Evolutionary conservation across 2,329 filamentous ascomycete genomes (phyloP), one percentile per base, ranked within the genome.

Genomic region (Clonostachys sp.): DNA sequence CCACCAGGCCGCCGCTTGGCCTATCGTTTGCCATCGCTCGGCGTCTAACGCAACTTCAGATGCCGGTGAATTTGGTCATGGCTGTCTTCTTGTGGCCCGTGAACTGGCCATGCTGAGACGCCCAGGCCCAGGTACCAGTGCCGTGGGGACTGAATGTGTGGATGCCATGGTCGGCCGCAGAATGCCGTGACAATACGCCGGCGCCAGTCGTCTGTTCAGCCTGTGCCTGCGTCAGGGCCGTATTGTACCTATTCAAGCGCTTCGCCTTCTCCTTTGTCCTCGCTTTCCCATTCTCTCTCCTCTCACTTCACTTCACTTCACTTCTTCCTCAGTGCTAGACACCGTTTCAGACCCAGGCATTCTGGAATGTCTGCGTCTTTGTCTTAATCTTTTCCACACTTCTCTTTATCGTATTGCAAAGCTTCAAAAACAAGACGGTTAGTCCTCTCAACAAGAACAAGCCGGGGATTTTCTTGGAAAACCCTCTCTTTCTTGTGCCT

Each of bases 41-140:
- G 48, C 48, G 45, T 45, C 45, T 50, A 45, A 38, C 45, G 45
- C 42, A 24, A 41, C 45, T 39, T 30, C 24, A 30, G 24, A 30
- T 30, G 24, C 24, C 24, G 24, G 24, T 30, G 24, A 30, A 30
- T 30, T 30, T 30, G 24, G 24, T 9, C 24, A 30, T 30, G 24
- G 12, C 16, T 17, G 13, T 13, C 40, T 20, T 20, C 40, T 18
- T 14, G 16, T 20, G 40, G 40, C 5, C 40, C 13, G 13, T 41
- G 16, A 16, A 41, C 16, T 41, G 40, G 40, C 40, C 40, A 20
- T 41, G 24, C 24, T 30, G 24, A 30, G 24, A 30, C 24, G 24
- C 24, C 9, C 9, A 9, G 24, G 24, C 24, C 24, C 9, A 30
- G 24, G 10, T 10, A 6, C 24, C 8, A 30, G 24, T 30, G 8